These are phyloP conservation scores for Thielaviopsis punctulata DNA, from an alignment of 2,329 filamentous ascomycete species.

Conservation along the genomic window DNA sequence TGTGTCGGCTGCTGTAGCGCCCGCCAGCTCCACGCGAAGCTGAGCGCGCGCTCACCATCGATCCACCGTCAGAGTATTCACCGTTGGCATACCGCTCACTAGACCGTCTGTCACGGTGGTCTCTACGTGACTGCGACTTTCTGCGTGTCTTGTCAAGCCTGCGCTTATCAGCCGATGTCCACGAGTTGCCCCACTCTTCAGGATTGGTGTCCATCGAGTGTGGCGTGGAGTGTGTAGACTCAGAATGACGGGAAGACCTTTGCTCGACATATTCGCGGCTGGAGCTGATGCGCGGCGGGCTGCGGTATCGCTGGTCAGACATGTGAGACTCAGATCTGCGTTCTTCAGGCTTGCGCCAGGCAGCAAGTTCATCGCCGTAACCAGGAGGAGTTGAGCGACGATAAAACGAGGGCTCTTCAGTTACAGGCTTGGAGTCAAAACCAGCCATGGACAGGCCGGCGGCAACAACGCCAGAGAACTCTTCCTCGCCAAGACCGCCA, in stretches of 20 bases:
- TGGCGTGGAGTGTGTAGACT: background rate
- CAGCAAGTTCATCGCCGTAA: background rate
- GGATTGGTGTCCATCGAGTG: background rate
- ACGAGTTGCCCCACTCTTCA: background rate
- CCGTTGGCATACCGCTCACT: background rate
- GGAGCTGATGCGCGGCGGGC: background rate
- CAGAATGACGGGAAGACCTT: background rate
- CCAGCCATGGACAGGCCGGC: conserved; percentile 4
- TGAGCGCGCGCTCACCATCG: background rate
- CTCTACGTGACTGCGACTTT: background rate
- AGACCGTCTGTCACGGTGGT: background rate
- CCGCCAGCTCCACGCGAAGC: too few relatives aligned
- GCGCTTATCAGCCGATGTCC: background rate
- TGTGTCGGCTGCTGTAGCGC: background rate
- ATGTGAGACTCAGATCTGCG: background rate
- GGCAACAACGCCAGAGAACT: conserved; percentile 6
- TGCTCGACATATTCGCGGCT: background rate
- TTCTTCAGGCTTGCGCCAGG: background rate
- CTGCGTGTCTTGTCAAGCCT: background rate
- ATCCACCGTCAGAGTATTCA: background rate
- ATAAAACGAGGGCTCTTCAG: conserved; percentile 6
- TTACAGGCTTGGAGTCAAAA: background rate
- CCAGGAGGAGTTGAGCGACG: conserved; percentile 3
- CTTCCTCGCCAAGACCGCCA: conserved; percentile 2
- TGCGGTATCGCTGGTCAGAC: background rate